Evolutionary conservation across 2,329 filamentous ascomycete species (phyloP).

Genomic region (Helminthosporium solani): DNA sequence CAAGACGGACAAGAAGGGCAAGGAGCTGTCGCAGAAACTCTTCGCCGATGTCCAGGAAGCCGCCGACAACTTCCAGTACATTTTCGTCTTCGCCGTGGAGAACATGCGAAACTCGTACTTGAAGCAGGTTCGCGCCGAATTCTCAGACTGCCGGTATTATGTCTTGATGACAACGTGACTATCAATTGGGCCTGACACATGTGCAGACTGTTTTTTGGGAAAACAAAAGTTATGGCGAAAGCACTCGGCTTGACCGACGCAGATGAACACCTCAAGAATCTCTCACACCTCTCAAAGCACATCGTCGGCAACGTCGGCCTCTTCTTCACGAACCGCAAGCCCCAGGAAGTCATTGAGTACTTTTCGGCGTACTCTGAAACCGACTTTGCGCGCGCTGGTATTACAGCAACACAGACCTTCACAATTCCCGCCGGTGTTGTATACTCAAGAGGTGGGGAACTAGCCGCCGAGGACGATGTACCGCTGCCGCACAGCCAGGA

Average conservation of each 20-base stretch:
- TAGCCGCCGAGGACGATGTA: conserved; percentile 78
- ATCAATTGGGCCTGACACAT: not conserved
- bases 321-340: conserved; percentile 80
- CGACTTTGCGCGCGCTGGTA: conserved; percentile 90
- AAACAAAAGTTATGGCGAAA: conserved; percentile 98
- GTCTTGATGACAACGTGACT: not conserved
- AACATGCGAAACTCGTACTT: conserved; percentile 98
- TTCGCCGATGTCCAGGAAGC: conserved; percentile 86
- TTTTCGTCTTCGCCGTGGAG: conserved; percentile 90
- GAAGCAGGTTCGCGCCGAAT: conserved; percentile 83
- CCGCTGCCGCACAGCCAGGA: conserved; percentile 85
- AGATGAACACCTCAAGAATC: conserved; percentile 77
- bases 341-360: conserved; percentile 67
- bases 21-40: conserved; percentile 82
- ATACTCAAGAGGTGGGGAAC: conserved; percentile 74
- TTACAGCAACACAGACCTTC: conserved; percentile 71
- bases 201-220: conserved; percentile 89
- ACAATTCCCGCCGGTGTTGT: conserved; percentile 81
- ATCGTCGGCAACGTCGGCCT: conserved; percentile 83
- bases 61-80: conserved; percentile 81
- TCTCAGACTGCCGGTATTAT: conserved; percentile 81
- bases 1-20: conserved; percentile 90
- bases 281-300: conserved; percentile 67
- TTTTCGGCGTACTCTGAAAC: conserved; percentile 71
- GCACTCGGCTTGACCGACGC: conserved; percentile 78